Conservation (phyloP, 768 basidiomycete species). For the Pleurotus tuoliensis region DNA sequence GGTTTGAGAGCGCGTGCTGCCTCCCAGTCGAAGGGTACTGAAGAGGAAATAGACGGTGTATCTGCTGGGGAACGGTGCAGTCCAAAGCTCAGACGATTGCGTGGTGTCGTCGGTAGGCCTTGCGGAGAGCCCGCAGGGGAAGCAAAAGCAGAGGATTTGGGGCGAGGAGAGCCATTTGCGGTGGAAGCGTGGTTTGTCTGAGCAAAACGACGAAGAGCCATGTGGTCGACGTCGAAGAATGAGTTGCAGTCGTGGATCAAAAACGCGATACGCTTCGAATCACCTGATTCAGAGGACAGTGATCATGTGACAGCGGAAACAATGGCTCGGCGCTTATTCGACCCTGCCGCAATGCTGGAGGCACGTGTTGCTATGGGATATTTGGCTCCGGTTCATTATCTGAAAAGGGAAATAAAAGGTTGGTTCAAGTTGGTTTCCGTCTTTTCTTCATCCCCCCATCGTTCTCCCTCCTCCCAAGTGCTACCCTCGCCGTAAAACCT, state of each 20-base stretch:
- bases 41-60: conserved; percentile 73
- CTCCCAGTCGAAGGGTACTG: conserved; percentile 83
- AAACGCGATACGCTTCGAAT: conserved; percentile 2
- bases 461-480: conserved; percentile 16
- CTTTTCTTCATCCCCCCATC: conserved; percentile 14
- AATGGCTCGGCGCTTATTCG: conserved; percentile 1
- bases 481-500: conserved; percentile 8
- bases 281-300: neutral
- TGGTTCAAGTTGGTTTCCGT: conserved; percentile 5
- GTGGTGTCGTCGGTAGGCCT: neutral
- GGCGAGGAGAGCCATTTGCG: conserved; percentile 25
- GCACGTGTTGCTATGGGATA: conserved; percentile 1
- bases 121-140: conserved; percentile 5
- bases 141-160: conserved; percentile 44
- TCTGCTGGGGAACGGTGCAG: conserved; percentile 56
- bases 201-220: conserved; percentile 9
- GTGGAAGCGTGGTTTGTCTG: conserved; percentile 10
- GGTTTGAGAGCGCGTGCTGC: conserved; percentile 68
- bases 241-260: neutral
- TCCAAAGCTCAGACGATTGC: conserved; percentile 26
- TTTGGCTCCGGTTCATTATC: conserved; percentile 6
- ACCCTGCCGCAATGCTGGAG: neutral
- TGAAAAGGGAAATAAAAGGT: conserved; percentile 7
- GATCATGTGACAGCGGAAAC: conserved; percentile 2
- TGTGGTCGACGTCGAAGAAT: neutral